These are phyloP conservation scores for Curvularia hawaiiensis DNA, from an alignment of 2,329 filamentous ascomycete species.

Conservation along the genomic window DNA sequence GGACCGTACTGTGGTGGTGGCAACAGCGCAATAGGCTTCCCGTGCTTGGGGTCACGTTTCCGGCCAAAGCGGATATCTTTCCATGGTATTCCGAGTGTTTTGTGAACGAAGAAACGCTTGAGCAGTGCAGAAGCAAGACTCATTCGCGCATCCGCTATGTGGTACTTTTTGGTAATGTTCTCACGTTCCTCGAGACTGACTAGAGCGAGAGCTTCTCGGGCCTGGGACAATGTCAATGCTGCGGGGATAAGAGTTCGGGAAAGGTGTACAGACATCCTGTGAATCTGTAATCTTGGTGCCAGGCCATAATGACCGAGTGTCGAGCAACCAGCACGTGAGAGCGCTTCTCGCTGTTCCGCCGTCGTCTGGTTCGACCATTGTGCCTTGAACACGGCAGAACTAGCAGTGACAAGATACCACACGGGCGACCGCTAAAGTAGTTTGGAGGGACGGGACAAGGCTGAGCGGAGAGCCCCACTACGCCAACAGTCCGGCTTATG, in stretches of 20 bases:
- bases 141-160: conserved; percentile 75
- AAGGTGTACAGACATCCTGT: conserved; percentile 14
- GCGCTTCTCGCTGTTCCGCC: conserved; percentile 14
- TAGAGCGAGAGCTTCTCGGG: conserved; percentile 50
- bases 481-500: conserved; percentile 2
- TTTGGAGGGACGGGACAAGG: background rate
- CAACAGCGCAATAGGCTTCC: conserved; percentile 57
- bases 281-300: conserved; percentile 49
- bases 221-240: conserved; percentile 34
- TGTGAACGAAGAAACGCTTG: conserved; percentile 72
- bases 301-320: conserved; percentile 55
- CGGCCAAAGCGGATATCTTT: conserved; percentile 61
- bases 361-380: conserved; percentile 20
- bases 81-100: conserved; percentile 66
- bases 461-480: conserved; percentile 3
- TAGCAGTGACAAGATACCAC: background rate
- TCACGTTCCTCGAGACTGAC: conserved; percentile 60
- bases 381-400: background rate
- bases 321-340: conserved; percentile 56
- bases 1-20: conserved; percentile 9
- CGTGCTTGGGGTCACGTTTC: conserved; percentile 56
- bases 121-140: conserved; percentile 73
- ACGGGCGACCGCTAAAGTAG: conserved; percentile 4
- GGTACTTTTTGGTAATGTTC: conserved; percentile 65
- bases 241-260: background rate